phyloP scores from a whole-genome alignment of 148 eudicot genomes.

The Dysphania ambrosioides region DNA sequence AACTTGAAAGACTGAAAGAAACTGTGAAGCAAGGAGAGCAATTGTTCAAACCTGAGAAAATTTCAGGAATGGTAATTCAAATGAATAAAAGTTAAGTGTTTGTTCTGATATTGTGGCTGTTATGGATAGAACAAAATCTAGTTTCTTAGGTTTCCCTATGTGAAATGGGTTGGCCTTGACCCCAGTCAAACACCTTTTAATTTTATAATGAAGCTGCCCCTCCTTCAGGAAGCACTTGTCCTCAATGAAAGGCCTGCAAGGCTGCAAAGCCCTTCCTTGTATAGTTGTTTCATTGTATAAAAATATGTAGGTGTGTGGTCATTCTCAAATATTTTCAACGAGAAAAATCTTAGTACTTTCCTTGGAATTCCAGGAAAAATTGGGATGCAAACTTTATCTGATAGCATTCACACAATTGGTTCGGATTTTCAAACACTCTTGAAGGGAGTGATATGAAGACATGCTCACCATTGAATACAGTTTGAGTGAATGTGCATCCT shows the following conservation, averaged over 20 bases:
- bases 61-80: background rate
- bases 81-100: background rate
- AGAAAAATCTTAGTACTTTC: background rate
- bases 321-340: background rate
- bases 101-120: background rate
- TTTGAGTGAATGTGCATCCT: conserved; percentile 79
- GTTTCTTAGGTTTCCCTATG: too few species aligned
- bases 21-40: too few species aligned
- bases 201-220: too few species aligned
- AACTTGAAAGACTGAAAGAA: background rate
- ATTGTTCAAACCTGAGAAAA: background rate
- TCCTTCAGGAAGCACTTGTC: too few species aligned
- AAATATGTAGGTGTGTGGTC: too few species aligned
- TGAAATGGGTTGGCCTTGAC: too few species aligned
- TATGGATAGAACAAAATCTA: too few species aligned
- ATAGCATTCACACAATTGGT: background rate
- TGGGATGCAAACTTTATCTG: background rate
- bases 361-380: background rate
- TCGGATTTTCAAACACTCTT: background rate
- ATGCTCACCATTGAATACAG: conserved; percentile 71
- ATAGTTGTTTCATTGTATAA: too few species aligned
- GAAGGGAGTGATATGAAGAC: background rate
- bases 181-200: too few species aligned
- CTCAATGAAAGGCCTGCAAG: too few species aligned
- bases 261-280: too few species aligned